Evolutionary conservation across 371 early-diverging fungal species (phyloP).

Genomic region (Massospora cicadina): DNA sequence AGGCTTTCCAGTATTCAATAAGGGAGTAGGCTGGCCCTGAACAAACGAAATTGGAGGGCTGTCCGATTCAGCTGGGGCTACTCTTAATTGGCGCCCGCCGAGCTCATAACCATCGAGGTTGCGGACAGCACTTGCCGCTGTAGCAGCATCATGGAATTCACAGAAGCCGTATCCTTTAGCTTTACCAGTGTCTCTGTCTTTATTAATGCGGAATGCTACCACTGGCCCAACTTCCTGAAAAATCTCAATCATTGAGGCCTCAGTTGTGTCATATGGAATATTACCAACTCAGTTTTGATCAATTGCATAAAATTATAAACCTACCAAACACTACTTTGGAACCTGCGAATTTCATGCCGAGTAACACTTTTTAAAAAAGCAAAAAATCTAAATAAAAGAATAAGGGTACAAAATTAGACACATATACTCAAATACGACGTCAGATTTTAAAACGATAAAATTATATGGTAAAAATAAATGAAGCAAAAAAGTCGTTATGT

Average conservation of each 20-base stretch:
- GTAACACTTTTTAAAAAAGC: too few relatives aligned
- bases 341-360: slow-evolving; percentile 8
- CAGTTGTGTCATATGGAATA: slow-evolving; percentile 76
- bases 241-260: slow-evolving; percentile 70
- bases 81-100: slow-evolving; percentile 58
- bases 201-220: slow-evolving; percentile 55
- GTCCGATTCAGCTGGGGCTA: slow-evolving; percentile 16
- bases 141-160: slow-evolving; percentile 59
- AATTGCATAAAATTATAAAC: neutral
- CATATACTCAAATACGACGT: too few relatives aligned
- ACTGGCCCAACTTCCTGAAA: slow-evolving; percentile 83
- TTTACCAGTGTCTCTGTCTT: slow-evolving; percentile 74
- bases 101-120: slow-evolving; percentile 68
- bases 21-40: neutral
- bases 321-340: slow-evolving; percentile 14
- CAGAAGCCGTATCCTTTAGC: slow-evolving; percentile 85
- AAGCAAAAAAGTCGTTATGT: too few relatives aligned
- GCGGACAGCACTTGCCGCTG: slow-evolving; percentile 62
- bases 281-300: slow-evolving; percentile 39
- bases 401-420: too few relatives aligned
- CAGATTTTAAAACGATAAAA: too few relatives aligned
- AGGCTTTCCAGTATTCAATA: too few relatives aligned
- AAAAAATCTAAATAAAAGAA: too few relatives aligned
- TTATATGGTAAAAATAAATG: too few relatives aligned
- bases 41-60: neutral